These are phyloP conservation scores for Erodium moschatum DNA, from an alignment of 441 rosid genomes.

Conservation along the genomic window DNA sequence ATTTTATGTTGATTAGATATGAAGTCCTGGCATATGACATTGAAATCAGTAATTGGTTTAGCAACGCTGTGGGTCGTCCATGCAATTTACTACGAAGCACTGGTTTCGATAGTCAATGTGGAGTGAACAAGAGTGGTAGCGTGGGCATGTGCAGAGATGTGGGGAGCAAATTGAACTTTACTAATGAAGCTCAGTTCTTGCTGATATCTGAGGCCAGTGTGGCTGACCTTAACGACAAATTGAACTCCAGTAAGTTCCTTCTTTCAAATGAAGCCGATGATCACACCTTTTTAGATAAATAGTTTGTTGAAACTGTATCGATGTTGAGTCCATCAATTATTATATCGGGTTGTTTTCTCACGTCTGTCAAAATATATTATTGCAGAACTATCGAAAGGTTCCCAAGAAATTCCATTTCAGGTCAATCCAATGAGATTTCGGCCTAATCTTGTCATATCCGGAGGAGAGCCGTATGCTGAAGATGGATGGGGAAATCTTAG, in stretches of 20 bases:
- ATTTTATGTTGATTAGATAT: conserved; percentile 29
- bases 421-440: conserved; percentile 64
- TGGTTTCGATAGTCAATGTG: conserved; percentile 27
- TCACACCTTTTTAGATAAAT: not conserved
- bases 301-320: not conserved
- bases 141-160: conserved; percentile 51
- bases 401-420: conserved; percentile 24
- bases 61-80: conserved; percentile 62
- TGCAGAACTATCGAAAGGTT: conserved; percentile 29
- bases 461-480: conserved; percentile 74
- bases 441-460: conserved; percentile 67
- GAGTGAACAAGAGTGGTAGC: conserved; percentile 33
- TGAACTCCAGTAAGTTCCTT: conserved; percentile 44
- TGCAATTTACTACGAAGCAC: conserved; percentile 52
- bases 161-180: conserved; percentile 51
- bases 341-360: too few relatives aligned
- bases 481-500: conserved; percentile 65
- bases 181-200: conserved; percentile 86
- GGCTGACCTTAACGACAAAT: conserved; percentile 55
- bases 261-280: too few relatives aligned
- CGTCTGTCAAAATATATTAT: not conserved
- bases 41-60: conserved; percentile 65
- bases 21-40: conserved; percentile 40
- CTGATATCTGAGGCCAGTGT: conserved; percentile 76
- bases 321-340: not conserved